These are phyloP conservation scores for Telfairia occidentalis DNA, from an alignment of 331 rosid genomes.

Conservation along the genomic window DNA sequence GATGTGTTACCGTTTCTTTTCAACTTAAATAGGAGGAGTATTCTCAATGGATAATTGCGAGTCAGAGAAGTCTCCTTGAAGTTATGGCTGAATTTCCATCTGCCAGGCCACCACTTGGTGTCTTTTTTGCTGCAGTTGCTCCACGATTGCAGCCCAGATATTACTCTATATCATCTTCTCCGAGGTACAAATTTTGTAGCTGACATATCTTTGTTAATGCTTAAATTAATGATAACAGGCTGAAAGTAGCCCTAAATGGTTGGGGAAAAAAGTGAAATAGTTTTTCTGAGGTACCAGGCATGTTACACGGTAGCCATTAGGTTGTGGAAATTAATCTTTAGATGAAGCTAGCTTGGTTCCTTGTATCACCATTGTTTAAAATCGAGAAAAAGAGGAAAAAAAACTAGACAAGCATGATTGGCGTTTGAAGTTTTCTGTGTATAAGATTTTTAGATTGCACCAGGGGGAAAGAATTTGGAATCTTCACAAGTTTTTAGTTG, in stretches of 20 bases:
- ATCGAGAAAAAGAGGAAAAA: neutral
- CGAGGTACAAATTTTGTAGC: slow-evolving; percentile 36
- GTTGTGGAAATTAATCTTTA: neutral
- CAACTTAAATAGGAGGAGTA: slow-evolving; percentile 67
- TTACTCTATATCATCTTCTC: slow-evolving; percentile 95
- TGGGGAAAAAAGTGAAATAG: neutral
- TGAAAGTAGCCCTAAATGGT: neutral
- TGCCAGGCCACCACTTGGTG: slow-evolving; percentile 85
- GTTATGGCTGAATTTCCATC: slow-evolving; percentile 85
- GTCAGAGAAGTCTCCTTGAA: slow-evolving; percentile 94
- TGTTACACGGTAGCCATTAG: neutral
- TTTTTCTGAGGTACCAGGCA: neutral
- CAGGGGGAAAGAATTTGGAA: neutral
- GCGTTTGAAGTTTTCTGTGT: neutral
- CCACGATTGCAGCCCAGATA: slow-evolving; percentile 91
- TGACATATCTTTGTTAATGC: neutral
- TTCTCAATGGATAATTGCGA: slow-evolving; percentile 72
- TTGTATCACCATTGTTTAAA: neutral
- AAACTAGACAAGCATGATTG: neutral
- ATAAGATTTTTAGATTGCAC: neutral
- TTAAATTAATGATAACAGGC: neutral
- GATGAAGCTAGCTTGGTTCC: neutral
- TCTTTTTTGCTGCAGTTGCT: slow-evolving; percentile 84
- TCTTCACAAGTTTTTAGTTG: slow-evolving; percentile 1
- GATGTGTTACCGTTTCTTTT: slow-evolving; percentile 10